Evolutionary conservation across 495 filamentous ascomycete species (phyloP), one percentile per base, ranked within the genome.

Genomic region (Penicillium coffeae): DNA sequence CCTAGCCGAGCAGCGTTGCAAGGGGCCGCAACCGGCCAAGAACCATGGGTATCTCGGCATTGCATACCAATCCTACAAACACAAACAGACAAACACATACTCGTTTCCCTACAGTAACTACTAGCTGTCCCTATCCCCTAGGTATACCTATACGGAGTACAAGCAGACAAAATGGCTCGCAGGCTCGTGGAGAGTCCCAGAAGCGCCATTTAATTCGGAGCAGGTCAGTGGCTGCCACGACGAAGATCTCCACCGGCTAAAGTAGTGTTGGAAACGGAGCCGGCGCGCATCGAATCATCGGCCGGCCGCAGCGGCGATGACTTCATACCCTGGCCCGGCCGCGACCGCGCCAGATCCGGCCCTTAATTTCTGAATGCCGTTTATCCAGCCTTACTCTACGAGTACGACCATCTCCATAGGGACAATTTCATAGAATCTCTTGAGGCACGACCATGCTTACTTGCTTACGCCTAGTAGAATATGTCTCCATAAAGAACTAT

Each of bases 201-300:
- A 54, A 60, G 59, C 59, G 60, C 46, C 58, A 64, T 64, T 64
- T 61, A 59, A 61, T 58, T 64, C 36, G 35, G 42, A 27, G 30
- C 22, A 12, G 18, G 22, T 54, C 8, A 64, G 35, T 64, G 54
- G 60, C 43, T 32, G 5, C 19, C 5, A n/a, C 54, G 46, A 14
- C 32, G 21, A 43, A 33, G 47, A 7, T 41, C 45, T 37, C 57
- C 59, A 38, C 48, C 21, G 34, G 32, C 50, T 59, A 55, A 40
- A 41, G 46, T 58, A 54, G 50, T 55, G 47, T n/a, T 21, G 15
- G 37, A 36, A 38, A 21, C n/a, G 21, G 39, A 21, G 36, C 20
- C 35, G 34, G 37, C 52, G 19, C 42, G 44, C 20, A 45, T 42
- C 60, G 48, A 60, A 63, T 63, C 54, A 64, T 20, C 42, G 45